Base-by-base conservation (phyloP, 305 asterid genomes). In the Fraxinus floribunda region DNA sequence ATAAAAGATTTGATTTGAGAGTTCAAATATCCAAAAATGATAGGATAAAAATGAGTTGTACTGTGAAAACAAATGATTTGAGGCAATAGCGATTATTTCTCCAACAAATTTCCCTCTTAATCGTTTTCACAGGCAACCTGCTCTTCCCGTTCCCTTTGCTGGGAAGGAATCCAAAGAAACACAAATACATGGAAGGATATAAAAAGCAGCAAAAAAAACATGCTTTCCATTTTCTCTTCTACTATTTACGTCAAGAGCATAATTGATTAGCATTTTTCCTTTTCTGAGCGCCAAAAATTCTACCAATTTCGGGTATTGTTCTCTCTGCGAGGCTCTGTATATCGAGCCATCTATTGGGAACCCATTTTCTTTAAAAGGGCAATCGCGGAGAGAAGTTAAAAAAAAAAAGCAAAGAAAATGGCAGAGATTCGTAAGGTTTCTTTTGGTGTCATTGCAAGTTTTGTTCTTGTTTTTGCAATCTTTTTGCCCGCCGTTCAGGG, bases 401-500 rank as follows among this genome's bases (percentile, higher is more conserved):
- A 79, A 41, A 0, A 29, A 79, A 32, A 16, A 35, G 22, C 52
- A 18, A 29, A 10, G 38, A 82, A 81, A 81, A 87, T 88, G 93
- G 84, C 88, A 7, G 60, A 60, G 49, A 84, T 80, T 82, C 75
- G 80, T 38, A 85, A 85, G 81, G 75, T 82, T 26, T 77, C 90
- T 1, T 39, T 86, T 49, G 83, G 87, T 46, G 76, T 89, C 7
- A 77, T 85, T 79, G 88, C 89, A 4, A 77, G 90, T 86, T 85
- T 91, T 84, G 82, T 78, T 57, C 86, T 91, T 24, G 77, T 83
- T 75, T 86, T 88, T 44, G 89, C 92, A 4, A 88, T 89, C 82
- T 46, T 86, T 39, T 41, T 89, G 82, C 91, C 95, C 26, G 79
- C 82, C 66, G 89, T 87, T 81, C 89, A 86, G 18, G 94, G 82